phyloP scores from a whole-genome alignment of 192 early-diverging fungal genomes.

The Linnemannia elongata region DNA sequence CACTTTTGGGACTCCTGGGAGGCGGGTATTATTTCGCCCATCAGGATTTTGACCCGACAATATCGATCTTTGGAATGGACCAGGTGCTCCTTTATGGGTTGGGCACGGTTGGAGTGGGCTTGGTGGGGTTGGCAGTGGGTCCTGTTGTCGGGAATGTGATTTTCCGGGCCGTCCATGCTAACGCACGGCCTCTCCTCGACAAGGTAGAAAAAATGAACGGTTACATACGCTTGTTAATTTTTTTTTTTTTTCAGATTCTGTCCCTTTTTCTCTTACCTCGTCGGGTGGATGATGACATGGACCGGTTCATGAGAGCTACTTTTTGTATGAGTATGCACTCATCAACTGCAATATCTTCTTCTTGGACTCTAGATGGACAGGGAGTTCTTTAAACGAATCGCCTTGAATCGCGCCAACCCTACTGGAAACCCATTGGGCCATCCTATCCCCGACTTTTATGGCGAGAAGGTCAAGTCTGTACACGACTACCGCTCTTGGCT shows the following conservation, averaged over 20 bases:
- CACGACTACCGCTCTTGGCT: constrained; percentile 87
- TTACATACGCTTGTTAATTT: neutral
- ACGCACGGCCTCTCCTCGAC: constrained; percentile 62
- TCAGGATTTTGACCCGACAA: constrained; percentile 72
- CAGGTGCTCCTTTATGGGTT: constrained; percentile 71
- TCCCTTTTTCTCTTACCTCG: neutral
- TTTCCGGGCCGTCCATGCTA: constrained; percentile 67
- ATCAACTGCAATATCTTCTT: neutral
- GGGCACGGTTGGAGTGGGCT: constrained; percentile 66
- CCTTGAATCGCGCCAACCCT: constrained; percentile 76
- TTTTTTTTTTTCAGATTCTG: neutral
- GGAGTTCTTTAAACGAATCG: constrained; percentile 76
- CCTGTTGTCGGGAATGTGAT: constrained; percentile 72
- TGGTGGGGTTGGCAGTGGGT: constrained; percentile 72
- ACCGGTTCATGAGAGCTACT: neutral
- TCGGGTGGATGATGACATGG: neutral
- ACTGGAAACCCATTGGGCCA: constrained; percentile 75
- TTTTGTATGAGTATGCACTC: neutral
- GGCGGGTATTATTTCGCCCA: constrained; percentile 70
- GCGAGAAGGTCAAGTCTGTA: constrained; percentile 90
- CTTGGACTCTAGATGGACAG: constrained; percentile 54
- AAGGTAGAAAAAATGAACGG: constrained; percentile 32
- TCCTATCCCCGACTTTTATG: constrained; percentile 93
- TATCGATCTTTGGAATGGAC: constrained; percentile 74
- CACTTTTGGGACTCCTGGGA: constrained; percentile 34